phyloP scores from a whole-genome alignment of 2,329 filamentous ascomycete genomes.

The Penicillium rolfsii region DNA sequence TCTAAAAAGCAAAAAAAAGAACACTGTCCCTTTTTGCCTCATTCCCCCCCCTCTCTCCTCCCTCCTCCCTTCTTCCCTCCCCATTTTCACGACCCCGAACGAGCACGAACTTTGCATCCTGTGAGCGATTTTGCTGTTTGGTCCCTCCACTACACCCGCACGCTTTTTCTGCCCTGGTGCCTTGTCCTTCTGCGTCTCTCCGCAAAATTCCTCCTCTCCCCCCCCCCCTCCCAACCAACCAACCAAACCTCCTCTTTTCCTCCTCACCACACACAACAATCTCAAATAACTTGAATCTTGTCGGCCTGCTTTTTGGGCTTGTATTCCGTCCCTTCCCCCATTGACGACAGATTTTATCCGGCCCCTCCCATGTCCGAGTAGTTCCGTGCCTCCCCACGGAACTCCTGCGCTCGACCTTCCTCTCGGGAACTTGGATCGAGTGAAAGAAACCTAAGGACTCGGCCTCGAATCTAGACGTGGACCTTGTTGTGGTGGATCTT shows the following conservation, averaged over 20 bases:
- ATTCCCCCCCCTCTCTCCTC: conserved; percentile 11
- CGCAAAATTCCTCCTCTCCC: conserved; percentile 14
- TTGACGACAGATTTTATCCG: neutral
- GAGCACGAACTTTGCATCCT: conserved; percentile 26
- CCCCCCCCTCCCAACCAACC: neutral
- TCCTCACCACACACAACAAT: neutral
- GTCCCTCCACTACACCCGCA: conserved; percentile 14
- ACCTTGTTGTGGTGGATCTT: conserved; percentile 34
- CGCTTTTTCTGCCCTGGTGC: conserved; percentile 16
- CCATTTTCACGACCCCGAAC: conserved; percentile 24
- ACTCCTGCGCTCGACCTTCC: conserved; percentile 26
- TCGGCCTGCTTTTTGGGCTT: neutral
- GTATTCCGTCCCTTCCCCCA: neutral
- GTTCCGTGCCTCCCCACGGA: conserved; percentile 27
- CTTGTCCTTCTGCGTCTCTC: conserved; percentile 16
- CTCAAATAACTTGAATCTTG: neutral
- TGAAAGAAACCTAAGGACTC: neutral
- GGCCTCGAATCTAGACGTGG: neutral
- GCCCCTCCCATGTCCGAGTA: conserved; percentile 41
- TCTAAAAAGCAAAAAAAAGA: conserved; percentile 15
- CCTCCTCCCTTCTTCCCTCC: conserved; percentile 6
- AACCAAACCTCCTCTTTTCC: neutral
- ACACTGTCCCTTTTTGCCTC: neutral
- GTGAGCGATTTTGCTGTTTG: conserved; percentile 21
- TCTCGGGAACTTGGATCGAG: conserved; percentile 4